Percentiles rank a stretch among this genome's conserved stretches.
These are phyloP conservation scores for Crucibulum laeve DNA, from an alignment of 768 basidiomycete species.

Conservation along the genomic window DNA sequence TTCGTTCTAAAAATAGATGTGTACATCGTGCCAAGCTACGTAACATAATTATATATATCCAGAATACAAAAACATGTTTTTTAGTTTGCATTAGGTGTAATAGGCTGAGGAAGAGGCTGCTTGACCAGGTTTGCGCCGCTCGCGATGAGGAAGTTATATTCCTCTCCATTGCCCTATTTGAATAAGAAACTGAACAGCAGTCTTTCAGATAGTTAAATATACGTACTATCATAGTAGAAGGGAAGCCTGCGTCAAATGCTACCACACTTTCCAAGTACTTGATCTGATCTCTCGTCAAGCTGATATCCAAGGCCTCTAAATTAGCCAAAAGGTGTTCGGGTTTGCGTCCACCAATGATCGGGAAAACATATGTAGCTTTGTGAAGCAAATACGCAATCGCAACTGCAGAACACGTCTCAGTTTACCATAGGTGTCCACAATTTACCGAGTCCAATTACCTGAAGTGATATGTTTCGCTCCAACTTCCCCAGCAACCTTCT, in stretches of 20 bases:
- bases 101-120: too few species aligned
- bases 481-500: constrained; percentile 46
- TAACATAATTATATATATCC: too few species aligned
- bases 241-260: constrained; percentile 46
- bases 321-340: constrained; percentile 47
- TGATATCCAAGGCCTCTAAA: constrained; percentile 44
- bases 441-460: constrained; percentile 22
- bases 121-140: too few species aligned
- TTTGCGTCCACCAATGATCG: constrained; percentile 34
- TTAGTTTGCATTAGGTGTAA: too few species aligned
- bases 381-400: constrained; percentile 54
- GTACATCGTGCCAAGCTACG: too few species aligned
- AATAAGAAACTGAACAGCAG: too few species aligned
- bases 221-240: constrained; percentile 26
- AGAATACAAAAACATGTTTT: too few species aligned
- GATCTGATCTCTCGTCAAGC: constrained; percentile 41
- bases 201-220: not conserved
- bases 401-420: constrained; percentile 18
- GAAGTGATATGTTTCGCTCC: constrained; percentile 44
- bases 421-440: not conserved
- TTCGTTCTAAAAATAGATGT: too few species aligned
- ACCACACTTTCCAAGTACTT: constrained; percentile 34
- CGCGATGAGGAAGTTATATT: too few species aligned
- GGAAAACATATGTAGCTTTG: constrained; percentile 37
- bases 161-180: too few species aligned